Base-by-base conservation (phyloP, 2,329 filamentous ascomycete species). In the Trichoderma citrinoviride region DNA sequence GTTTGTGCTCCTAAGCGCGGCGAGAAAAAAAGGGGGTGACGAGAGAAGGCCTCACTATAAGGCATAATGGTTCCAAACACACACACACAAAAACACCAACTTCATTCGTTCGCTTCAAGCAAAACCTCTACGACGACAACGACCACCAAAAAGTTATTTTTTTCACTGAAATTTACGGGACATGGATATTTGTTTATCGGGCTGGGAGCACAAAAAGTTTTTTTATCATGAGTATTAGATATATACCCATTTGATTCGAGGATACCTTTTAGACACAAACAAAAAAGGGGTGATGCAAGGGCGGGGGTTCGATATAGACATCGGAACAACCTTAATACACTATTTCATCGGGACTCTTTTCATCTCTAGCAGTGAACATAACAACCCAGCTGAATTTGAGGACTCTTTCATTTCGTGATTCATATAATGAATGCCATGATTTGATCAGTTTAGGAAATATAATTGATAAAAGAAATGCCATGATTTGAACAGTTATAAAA, bases 161-260 rank as follows among this genome's bases (percentile, higher is more conserved):
- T 27, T 41, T 40, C 25, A 25, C 25, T 49, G 10, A 5, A 10
- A 1, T 46, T 53, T 10, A 47, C 19, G 6, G 37, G 33, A 17
- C 58, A 43, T 37, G 43, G 41, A 37, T 37, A 50, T 15, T n/a
- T 46, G 29, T 19, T 29, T 29, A 33, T n/a, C 19, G 19, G 58
- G 58, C 25, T 44, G 19, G 58, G 49, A 62, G 49, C 52, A 63
- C 43, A 63, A 64, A 37, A 64, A 63, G 29, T 27, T 63, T 52
- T 50, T 54, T 41, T 52, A 29, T 64, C 15, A 64, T 58, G 49
- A 64, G 61, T 56, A 64, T 57, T 60, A 62, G 29, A 50, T 37
- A 52, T 65, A 65, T 60, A 65, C 47, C 56, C 47, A 54, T 56
- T 62, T 60, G 50, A 54, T 60, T 64, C 41, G 41, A 56, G 12